Conservation (phyloP, 169 alveolate genomes). For the Fabrea salina region DNA sequence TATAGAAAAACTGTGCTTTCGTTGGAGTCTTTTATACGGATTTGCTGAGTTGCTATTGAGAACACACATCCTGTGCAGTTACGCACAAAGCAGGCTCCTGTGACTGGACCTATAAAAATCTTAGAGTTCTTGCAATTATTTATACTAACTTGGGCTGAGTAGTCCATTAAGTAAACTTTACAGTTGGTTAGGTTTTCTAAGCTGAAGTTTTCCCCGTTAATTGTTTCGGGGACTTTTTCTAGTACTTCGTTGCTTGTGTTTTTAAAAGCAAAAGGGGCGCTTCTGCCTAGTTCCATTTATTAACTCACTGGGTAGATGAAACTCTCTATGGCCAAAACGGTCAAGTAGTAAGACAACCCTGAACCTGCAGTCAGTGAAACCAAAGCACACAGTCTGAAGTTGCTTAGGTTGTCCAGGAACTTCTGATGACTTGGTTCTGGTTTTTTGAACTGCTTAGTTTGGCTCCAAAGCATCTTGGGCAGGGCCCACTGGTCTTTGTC, state of each 20-base stretch:
- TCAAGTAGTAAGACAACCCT: background rate
- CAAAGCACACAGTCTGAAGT: background rate
- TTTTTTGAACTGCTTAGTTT: too few species aligned
- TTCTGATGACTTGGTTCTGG: background rate
- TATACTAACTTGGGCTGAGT: conserved; percentile 41
- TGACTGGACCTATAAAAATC: conserved; percentile 55
- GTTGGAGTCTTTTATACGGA: conserved; percentile 4
- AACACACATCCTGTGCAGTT: conserved; percentile 44
- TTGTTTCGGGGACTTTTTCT: conserved; percentile 34
- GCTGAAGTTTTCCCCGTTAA: conserved; percentile 47
- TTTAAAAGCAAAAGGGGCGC: too few species aligned
- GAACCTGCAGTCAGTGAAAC: background rate
- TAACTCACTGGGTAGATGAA: background rate
- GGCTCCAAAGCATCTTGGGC: background rate
- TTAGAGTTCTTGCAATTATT: conserved; percentile 51
- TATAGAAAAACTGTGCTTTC: conserved; percentile 41
- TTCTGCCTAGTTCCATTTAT: background rate
- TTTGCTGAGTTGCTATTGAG: conserved; percentile 47
- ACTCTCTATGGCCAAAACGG: background rate
- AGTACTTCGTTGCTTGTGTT: background rate
- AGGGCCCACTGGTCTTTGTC: background rate
- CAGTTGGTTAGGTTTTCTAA: conserved; percentile 42
- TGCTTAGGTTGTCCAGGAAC: background rate
- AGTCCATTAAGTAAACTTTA: conserved; percentile 43
- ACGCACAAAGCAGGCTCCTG: conserved; percentile 44